Evolutionary conservation across 257 asterid genomes (phyloP).

Genomic region (Buddleja alternifolia): DNA sequence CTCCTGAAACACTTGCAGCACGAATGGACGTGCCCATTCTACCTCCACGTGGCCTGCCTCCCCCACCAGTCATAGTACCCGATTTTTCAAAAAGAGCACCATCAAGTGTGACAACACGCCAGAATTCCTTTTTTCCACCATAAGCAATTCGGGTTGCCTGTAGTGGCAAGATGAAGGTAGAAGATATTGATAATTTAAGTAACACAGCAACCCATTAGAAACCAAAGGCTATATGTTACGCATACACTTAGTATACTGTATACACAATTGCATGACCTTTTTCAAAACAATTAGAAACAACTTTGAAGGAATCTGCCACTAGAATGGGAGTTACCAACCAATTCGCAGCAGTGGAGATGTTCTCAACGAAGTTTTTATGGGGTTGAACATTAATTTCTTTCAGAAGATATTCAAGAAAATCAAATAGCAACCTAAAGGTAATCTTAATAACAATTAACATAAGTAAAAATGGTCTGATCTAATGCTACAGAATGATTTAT

Average conservation of each 20-base stretch:
- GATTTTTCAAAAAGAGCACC: constrained; percentile 95
- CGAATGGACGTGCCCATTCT: constrained; percentile 91
- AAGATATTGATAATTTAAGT: neutral
- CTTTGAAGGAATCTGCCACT: neutral
- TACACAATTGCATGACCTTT: neutral
- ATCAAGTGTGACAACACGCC: constrained; percentile 93
- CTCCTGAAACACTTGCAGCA: constrained; percentile 77
- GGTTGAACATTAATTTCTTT: neutral
- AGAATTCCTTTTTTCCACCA: constrained; percentile 63
- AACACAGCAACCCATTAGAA: neutral
- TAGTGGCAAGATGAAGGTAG: constrained; percentile 28
- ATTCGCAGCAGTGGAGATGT: neutral
- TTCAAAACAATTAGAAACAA: neutral
- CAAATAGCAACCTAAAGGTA: neutral
- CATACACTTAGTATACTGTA: neutral
- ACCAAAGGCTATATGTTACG: neutral
- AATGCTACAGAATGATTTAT: too few relatives aligned
- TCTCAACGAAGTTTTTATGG: neutral
- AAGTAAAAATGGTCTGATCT: neutral
- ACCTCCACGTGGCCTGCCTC: constrained; percentile 91
- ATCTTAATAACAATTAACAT: neutral
- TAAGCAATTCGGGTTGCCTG: constrained; percentile 94
- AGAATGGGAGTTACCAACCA: neutral
- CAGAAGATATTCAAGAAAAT: neutral
- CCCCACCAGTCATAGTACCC: constrained; percentile 99